Base-by-base conservation (phyloP, 768 basidiomycete species). In the Leccinum longicurvipes region DNA sequence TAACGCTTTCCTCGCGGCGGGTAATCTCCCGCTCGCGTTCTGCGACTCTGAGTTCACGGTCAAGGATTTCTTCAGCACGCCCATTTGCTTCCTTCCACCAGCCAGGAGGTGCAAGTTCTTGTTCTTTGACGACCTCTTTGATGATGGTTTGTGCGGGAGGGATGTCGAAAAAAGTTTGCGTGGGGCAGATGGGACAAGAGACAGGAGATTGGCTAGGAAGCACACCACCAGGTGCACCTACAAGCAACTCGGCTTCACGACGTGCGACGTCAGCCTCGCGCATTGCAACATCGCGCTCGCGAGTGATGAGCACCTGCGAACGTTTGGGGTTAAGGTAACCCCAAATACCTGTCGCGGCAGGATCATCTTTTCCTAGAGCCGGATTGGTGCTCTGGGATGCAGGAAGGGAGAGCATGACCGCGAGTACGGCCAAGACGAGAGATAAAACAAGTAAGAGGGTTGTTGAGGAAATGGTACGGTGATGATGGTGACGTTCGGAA, bases 201-300 rank as follows among this genome's bases (percentile, higher is more conserved):
- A 73, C 59, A 3, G 85, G 76, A 1, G 84, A 72, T 5, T 82
- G 79, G 0, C 77, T 60, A 7, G 85, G 79, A 47, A 89, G 72
- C 23, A 93, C 86, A 34, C 91, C 91, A 19, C 88, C 92, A 1
- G 91, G 90, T 1, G 89, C 87, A 45, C 89, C 91, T 15, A 82
- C 86, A 32, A 93, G 82, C 39, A 93, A 72, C 62, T 93, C 91
- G 27, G 92, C 91, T 65, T 93, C 91, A 39, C 91, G 89, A 58
- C 89, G 87, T 21, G 91, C 91, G 42, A 93, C 91, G 63, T 93
- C 91, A 1, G 90, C 87, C 69, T 93, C 91, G 54, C 91, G 90
- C 60, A 82, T 73, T 47, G 91, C 91, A 55, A 93, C 86, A 36
- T 84, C 81, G 57, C 83, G 80, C 73, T 93, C 91, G 17, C 91